A percentile compares a stretch with the other conserved stretches of the same genome.
phyloP scores from a whole-genome alignment of 1,139 yeast genomes.

The Hansenula lynferdii region DNA sequence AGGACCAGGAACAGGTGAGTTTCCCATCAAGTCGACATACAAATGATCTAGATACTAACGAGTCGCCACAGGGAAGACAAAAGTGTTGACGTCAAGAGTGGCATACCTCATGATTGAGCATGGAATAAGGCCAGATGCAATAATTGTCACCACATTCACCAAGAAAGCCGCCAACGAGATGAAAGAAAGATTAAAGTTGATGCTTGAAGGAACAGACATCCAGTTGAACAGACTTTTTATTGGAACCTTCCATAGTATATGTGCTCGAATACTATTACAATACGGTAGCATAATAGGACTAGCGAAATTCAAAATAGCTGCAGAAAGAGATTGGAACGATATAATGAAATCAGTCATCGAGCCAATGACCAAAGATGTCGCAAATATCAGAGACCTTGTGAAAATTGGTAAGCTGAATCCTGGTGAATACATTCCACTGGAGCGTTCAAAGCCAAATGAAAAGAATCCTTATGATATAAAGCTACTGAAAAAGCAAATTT shows the following conservation, averaged over 20 bases:
- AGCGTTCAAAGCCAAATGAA: conserved; percentile 6
- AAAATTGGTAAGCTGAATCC: conserved; percentile 17
- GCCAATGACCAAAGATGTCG: conserved; percentile 29
- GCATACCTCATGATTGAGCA: conserved; percentile 57
- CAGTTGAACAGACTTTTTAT: conserved; percentile 43
- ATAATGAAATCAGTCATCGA: conserved; percentile 41
- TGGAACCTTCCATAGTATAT: conserved; percentile 87
- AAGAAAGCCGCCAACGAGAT: conserved; percentile 87
- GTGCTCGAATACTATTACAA: conserved; percentile 52
- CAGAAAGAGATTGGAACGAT: conserved; percentile 55
- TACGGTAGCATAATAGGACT: conserved; percentile 54
- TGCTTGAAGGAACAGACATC: conserved; percentile 38
- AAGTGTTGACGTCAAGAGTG: conserved; percentile 72
- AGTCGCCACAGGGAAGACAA: conserved; percentile 61
- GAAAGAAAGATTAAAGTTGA: conserved; percentile 46
- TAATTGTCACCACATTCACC: conserved; percentile 87
- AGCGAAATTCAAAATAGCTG: conserved; percentile 52
- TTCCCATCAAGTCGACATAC: not conserved
- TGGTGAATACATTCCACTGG: conserved; percentile 10
- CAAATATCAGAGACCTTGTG: conserved; percentile 23
- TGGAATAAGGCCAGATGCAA: conserved; percentile 47
- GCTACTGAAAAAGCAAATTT: conserved; percentile 40
- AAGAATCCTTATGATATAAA: conserved; percentile 20
- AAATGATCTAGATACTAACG: too few species aligned
- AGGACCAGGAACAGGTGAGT: conserved; percentile 73